Evolutionary conservation across 495 filamentous ascomycete species (phyloP).

Genomic region (Podospora australis): DNA sequence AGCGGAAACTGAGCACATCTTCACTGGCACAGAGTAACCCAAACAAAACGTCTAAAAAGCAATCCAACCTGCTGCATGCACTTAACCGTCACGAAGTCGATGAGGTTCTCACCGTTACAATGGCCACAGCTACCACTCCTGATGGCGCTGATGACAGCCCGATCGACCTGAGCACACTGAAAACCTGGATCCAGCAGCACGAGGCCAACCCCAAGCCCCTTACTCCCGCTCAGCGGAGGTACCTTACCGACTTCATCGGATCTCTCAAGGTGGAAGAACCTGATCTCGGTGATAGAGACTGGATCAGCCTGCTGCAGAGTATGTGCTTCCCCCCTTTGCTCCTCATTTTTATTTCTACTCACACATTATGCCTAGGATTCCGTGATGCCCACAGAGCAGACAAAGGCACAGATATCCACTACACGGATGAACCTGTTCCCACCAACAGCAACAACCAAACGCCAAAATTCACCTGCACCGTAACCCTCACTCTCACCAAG

Average conservation of each 20-base stretch:
- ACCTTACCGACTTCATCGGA: constrained; percentile 26
- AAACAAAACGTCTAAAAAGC: too few relatives aligned
- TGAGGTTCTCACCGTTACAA: too few relatives aligned
- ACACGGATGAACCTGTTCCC: constrained; percentile 2
- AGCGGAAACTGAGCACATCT: too few relatives aligned
- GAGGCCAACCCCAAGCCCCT: constrained; percentile 24
- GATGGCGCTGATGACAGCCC: constrained; percentile 1
- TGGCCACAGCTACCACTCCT: too few relatives aligned
- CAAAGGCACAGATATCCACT: background rate
- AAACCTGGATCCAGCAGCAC: constrained; percentile 31
- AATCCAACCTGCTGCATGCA: too few relatives aligned
- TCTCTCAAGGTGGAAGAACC: constrained; percentile 22
- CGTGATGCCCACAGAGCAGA: constrained; percentile 5
- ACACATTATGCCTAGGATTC: constrained; percentile 13
- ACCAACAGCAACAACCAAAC: background rate
- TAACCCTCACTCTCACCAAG: constrained; percentile 4
- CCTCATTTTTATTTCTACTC: background rate
- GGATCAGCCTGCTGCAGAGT: constrained; percentile 32
- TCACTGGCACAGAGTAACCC: too few relatives aligned
- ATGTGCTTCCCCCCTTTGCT: constrained; percentile 5
- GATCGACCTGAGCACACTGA: constrained; percentile 26
- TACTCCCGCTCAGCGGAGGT: constrained; percentile 24
- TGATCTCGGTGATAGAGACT: constrained; percentile 26
- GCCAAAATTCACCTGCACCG: constrained; percentile 17
- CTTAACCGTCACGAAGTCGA: too few relatives aligned